phyloP scores from a whole-genome alignment of 305 asterid species.

The Fraxinus nigra region DNA sequence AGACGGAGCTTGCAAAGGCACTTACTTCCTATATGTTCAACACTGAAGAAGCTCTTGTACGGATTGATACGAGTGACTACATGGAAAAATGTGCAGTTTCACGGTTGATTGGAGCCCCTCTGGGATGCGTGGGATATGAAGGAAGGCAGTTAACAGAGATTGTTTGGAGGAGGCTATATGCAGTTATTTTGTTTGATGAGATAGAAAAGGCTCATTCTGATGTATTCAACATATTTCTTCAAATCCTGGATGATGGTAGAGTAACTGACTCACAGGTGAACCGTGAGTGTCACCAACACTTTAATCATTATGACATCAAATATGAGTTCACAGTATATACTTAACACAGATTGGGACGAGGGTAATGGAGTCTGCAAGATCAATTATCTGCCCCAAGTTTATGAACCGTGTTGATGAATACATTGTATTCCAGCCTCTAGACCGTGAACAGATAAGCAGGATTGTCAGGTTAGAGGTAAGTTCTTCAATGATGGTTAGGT shows the following conservation, averaged over 20 bases:
- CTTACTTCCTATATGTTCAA: constrained; percentile 81
- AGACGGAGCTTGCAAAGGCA: constrained; percentile 91
- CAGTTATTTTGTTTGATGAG: constrained; percentile 69
- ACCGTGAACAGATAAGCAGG: constrained; percentile 65
- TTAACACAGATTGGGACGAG: constrained; percentile 52
- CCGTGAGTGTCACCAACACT: constrained; percentile 76
- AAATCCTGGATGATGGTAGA: constrained; percentile 88
- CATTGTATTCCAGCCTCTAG: constrained; percentile 94
- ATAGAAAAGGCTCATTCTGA: constrained; percentile 88
- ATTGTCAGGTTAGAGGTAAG: constrained; percentile 77
- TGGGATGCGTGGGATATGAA: constrained; percentile 79
- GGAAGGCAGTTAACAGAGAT: constrained; percentile 79
- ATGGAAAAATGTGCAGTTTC: constrained; percentile 98
- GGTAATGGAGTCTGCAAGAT: constrained; percentile 88
- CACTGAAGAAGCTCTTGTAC: constrained; percentile 89
- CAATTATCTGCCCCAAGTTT: constrained; percentile 85
- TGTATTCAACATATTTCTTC: constrained; percentile 87
- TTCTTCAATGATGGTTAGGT: neutral
- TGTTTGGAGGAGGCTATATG: constrained; percentile 76
- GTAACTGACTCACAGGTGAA: constrained; percentile 79
- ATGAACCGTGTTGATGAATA: constrained; percentile 95
- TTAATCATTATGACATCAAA: constrained; percentile 93
- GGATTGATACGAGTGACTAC: constrained; percentile 95
- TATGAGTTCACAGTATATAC: constrained; percentile 83
- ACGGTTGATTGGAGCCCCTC: constrained; percentile 74